Conservation (phyloP, 768 basidiomycete genomes). For the Imleria badia region DNA sequence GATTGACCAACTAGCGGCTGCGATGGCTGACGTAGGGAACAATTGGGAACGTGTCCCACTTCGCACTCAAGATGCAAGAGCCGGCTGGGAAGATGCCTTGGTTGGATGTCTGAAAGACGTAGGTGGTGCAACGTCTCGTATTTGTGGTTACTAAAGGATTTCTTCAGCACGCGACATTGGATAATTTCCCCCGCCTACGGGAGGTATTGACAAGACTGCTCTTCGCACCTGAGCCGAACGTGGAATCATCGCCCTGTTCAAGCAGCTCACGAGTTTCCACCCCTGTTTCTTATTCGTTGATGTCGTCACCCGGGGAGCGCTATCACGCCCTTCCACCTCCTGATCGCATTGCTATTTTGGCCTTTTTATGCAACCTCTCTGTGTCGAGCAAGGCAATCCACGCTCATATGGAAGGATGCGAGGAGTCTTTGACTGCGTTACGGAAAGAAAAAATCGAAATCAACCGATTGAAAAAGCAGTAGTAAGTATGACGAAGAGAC, state of each 20-base stretch:
- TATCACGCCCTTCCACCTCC: conserved; percentile 71
- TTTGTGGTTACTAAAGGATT: neutral
- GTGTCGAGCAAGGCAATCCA: conserved; percentile 90
- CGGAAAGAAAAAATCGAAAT: conserved; percentile 96
- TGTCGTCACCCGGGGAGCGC: conserved; percentile 59
- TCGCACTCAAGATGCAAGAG: conserved; percentile 68
- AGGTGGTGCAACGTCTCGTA: conserved; percentile 35
- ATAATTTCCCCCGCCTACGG: conserved; percentile 71
- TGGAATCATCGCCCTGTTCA: conserved; percentile 43
- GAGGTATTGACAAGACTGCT: conserved; percentile 70
- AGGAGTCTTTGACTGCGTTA: conserved; percentile 85
- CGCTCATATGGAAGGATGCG: conserved; percentile 86
- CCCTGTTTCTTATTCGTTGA: conserved; percentile 41
- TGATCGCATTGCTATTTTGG: conserved; percentile 82
- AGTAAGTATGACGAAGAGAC: conserved; percentile 52
- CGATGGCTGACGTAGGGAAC: conserved; percentile 80
- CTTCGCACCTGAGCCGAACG: conserved; percentile 57
- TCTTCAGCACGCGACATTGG: conserved; percentile 67
- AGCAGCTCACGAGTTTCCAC: conserved; percentile 50
- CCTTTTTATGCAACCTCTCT: conserved; percentile 87
- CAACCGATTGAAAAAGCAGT: conserved; percentile 84
- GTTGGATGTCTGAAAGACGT: conserved; percentile 90
- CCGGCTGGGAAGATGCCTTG: conserved; percentile 91
- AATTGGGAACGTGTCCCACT: conserved; percentile 83
- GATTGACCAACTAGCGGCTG: conserved; percentile 60